A percentile compares a stretch with the other conserved stretches of the same genome.
These are phyloP conservation scores for Aspergillus sp. DNA, from an alignment of 2,329 filamentous ascomycete species.

Conservation along the genomic window DNA sequence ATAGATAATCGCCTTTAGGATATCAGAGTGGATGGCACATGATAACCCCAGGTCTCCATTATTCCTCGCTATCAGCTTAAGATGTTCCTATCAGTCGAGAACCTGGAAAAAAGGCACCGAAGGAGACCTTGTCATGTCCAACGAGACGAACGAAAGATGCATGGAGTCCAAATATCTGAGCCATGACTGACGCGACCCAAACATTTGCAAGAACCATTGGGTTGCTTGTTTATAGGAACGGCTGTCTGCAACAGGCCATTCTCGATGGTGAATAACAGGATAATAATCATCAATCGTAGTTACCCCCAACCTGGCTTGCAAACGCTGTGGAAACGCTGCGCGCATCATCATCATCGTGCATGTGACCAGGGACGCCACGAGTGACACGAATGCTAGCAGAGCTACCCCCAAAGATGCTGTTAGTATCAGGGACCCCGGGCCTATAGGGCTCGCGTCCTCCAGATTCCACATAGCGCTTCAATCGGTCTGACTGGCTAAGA, in stretches of 20 bases:
- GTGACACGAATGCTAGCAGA: conserved; percentile 45
- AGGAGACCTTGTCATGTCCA: conserved; percentile 6
- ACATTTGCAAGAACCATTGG: conserved; percentile 5
- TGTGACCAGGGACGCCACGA: conserved; percentile 35
- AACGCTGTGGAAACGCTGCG: conserved; percentile 95
- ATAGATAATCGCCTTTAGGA: background rate
- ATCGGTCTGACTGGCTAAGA: conserved; percentile 76
- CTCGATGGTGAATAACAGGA: conserved; percentile 4
- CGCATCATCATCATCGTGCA: conserved; percentile 75
- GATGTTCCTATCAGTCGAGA: conserved; percentile 6
- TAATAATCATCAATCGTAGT: conserved; percentile 49
- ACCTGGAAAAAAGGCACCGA: conserved; percentile 6
- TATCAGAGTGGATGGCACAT: background rate
- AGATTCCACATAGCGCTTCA: conserved; percentile 91
- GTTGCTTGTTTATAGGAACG: conserved; percentile 8
- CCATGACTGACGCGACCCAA: conserved; percentile 9
- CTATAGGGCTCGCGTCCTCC: conserved; percentile 59
- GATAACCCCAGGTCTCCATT: background rate
- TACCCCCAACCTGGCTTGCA: conserved; percentile 79
- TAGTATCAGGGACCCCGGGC: conserved; percentile 46
- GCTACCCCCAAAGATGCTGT: conserved; percentile 62
- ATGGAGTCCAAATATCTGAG: conserved; percentile 9
- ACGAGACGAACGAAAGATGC: conserved; percentile 7
- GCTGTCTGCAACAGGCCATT: conserved; percentile 9
- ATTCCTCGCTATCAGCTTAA: background rate